Conservation (phyloP, 1,284 basidiomycete genomes). For the Sporisorium graminicola region DNA sequence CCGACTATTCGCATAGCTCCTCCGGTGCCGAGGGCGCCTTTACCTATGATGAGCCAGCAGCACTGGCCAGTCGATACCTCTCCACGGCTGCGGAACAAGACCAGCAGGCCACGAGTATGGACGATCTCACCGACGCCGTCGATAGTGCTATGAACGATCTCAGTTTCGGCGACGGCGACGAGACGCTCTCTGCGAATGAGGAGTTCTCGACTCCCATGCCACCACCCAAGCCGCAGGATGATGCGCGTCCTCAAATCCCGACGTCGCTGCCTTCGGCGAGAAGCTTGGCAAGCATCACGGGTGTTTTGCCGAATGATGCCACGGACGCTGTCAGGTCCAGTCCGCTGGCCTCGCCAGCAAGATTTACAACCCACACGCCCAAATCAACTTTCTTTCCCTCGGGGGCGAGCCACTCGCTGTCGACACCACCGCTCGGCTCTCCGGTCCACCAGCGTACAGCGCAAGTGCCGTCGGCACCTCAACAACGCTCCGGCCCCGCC, state of each 20-base stretch:
- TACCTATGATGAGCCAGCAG: conserved; percentile 12
- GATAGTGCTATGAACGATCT: conserved; percentile 59
- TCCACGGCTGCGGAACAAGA: not conserved
- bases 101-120: conserved; percentile 33
- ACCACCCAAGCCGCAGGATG: conserved; percentile 16
- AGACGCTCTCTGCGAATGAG: conserved; percentile 35
- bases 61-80: not conserved
- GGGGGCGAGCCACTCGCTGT: conserved; percentile 8
- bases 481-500: not conserved
- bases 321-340: conserved; percentile 15
- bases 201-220: conserved; percentile 35
- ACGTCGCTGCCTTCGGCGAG: conserved; percentile 27
- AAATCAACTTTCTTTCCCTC: conserved; percentile 8
- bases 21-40: conserved; percentile 35
- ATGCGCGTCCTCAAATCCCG: conserved; percentile 13
- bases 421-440: conserved; percentile 23
- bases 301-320: not conserved
- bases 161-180: conserved; percentile 53
- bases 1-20: conserved; percentile 51
- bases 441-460: conserved; percentile 19
- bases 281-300: conserved; percentile 30
- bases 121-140: conserved; percentile 58
- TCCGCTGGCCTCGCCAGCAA: conserved; percentile 18
- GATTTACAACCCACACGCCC: conserved; percentile 13
- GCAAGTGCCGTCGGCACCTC: conserved; percentile 7